Evolutionary conservation across 306 rosid species (phyloP), one percentile per base, ranked within the genome.

Genomic region (Acacia melanoxylon): DNA sequence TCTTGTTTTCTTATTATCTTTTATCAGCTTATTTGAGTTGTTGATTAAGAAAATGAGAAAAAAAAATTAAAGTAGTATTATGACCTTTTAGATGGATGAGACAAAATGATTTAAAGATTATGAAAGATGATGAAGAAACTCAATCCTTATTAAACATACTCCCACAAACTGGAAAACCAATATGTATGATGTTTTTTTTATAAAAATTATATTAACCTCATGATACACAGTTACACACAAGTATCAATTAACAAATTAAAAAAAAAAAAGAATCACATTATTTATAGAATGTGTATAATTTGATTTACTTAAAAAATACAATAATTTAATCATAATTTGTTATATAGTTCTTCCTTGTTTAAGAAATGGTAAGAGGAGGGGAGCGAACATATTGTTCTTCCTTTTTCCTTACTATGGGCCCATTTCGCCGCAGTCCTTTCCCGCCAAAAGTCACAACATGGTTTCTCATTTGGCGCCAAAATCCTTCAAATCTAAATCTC

Each of bases 361-460:
- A 44, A 44, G 48, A 44, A 8, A 8, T 1, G 8, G 8, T 45
- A 13, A 13, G 16, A 5, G 7, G 8, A 0, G n/a, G n/a, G n/a
- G 5, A 46, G 52, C 0, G 52, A 14, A 48, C 52, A 48, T 48
- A 17, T 1, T 5, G 54, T 37, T 1, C 27, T 8, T n/a, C 27
- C 33, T 22, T 22, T 25, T 44, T 22, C 33, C 56, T n/a, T 11
- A 5, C 54, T 19, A 15, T 14, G 37, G 49, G 58, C 22, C 40
- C 58, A 15, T 24, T 24, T 71, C 37, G 4, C 52, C 2, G 75
- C 35, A 27, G 8, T 46, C 44, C 56, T 85, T 95, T 72, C 99
- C 99, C 98, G 98, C 99, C 97, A 89, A 95, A 88, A 85, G 22
- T 24, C 27, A 27, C 72, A 19, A 40, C 56, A 22, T 37, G 19